A percentile compares a stretch with the other conserved stretches of the same genome.
These are phyloP conservation scores for Tylopilus plumbeoviolaceoides DNA, from an alignment of 768 basidiomycete genomes.

Conservation along the genomic window DNA sequence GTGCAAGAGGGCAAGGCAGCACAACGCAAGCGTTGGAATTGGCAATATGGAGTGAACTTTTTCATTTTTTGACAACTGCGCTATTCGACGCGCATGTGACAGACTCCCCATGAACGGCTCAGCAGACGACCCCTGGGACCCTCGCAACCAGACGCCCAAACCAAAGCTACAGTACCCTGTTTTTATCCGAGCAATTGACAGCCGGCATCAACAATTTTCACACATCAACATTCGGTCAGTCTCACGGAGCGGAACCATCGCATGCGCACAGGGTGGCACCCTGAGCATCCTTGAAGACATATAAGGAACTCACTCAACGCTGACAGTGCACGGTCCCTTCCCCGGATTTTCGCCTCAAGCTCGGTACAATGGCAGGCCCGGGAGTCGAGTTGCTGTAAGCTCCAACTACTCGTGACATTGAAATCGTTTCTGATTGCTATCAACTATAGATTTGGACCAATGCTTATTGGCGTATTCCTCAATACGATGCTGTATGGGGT, in stretches of 20 bases:
- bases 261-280: not conserved
- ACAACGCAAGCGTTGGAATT: too few species aligned
- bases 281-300: not conserved
- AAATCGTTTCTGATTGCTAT: conserved; percentile 33
- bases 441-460: conserved; percentile 30
- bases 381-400: conserved; percentile 1
- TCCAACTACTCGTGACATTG: not conserved
- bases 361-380: not conserved
- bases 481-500: conserved; percentile 19
- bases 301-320: not conserved
- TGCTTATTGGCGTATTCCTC: conserved; percentile 15
- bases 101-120: too few species aligned
- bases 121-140: too few species aligned
- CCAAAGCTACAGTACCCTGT: not conserved
- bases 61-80: too few species aligned
- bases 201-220: not conserved
- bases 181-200: not conserved
- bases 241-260: conserved; percentile 1
- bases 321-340: not conserved
- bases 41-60: too few species aligned
- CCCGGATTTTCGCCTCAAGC: not conserved
- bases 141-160: not conserved
- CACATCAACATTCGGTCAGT: not conserved
- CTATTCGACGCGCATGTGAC: too few species aligned
- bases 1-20: too few species aligned